Conservation (phyloP, 495 filamentous ascomycete species). For the Tuber microsphaerosporum region DNA sequence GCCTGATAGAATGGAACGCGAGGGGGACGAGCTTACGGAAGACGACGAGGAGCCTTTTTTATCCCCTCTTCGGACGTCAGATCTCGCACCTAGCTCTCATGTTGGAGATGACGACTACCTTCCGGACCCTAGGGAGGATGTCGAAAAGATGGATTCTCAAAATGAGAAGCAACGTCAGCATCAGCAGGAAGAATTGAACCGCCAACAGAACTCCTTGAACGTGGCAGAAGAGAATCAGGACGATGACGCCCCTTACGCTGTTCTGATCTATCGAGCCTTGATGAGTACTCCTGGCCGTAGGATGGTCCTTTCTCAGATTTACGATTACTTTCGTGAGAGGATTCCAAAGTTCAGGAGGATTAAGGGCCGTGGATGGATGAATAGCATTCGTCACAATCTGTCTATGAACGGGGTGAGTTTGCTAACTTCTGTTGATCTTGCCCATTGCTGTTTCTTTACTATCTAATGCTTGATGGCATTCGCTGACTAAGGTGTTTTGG, state of each 20-base stretch:
- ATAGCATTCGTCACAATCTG: constrained; percentile 92
- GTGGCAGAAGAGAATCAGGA: background rate
- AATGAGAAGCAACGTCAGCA: background rate
- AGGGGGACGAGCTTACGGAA: constrained; percentile 20
- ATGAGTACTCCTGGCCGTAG: constrained; percentile 55
- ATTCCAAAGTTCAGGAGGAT: constrained; percentile 63
- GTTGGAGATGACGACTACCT: constrained; percentile 12
- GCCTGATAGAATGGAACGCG: constrained; percentile 4
- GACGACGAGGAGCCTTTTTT: background rate
- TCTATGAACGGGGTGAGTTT: constrained; percentile 87
- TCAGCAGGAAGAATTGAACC: background rate
- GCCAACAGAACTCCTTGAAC: background rate
- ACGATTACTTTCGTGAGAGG: constrained; percentile 78
- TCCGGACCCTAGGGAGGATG: background rate
- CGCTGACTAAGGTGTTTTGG: background rate
- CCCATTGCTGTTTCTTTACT: background rate
- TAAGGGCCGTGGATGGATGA: constrained; percentile 80
- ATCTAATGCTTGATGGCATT: background rate
- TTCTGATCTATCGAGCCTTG: constrained; percentile 72
- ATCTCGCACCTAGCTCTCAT: background rate
- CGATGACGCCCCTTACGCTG: constrained; percentile 63
- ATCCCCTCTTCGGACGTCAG: background rate
- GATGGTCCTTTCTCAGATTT: constrained; percentile 79
- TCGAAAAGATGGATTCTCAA: background rate
- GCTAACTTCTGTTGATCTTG: constrained; percentile 6